Evolutionary conservation across 306 rosid species (phyloP).

Genomic region (Corylus heterophylla): DNA sequence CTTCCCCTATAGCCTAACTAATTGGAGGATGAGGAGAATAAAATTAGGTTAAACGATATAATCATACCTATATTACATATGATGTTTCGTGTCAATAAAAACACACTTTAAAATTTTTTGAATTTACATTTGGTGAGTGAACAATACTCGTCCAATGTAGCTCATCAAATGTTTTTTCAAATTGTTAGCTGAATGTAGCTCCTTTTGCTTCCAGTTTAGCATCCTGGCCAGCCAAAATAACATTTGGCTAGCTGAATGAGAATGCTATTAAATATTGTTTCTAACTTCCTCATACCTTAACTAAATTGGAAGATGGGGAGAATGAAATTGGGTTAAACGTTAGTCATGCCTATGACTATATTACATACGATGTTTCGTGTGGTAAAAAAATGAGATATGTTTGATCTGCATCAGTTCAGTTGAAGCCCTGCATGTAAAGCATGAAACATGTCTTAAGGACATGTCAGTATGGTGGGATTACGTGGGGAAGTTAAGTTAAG

Average conservation of each 20-base stretch:
- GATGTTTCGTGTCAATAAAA: not conserved
- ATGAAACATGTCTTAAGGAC: slow-evolving; percentile 27
- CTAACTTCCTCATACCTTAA: too few species aligned
- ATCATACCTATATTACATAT: not conserved
- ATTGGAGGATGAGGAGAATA: not conserved
- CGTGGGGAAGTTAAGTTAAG: slow-evolving; percentile 37
- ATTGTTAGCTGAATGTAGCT: too few species aligned
- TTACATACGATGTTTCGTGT: not conserved
- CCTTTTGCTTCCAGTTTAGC: too few species aligned
- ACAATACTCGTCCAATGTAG: too few species aligned
- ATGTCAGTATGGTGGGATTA: slow-evolving; percentile 44
- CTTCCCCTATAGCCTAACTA: not conserved
- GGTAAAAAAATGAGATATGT: not conserved
- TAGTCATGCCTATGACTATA: not conserved
- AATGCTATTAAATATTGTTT: too few species aligned
- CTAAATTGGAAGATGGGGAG: not conserved
- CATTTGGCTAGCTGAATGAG: too few species aligned
- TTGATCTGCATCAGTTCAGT: slow-evolving; percentile 22
- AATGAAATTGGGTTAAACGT: not conserved
- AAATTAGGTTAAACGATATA: not conserved
- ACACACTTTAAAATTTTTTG: not conserved
- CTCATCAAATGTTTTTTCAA: too few species aligned
- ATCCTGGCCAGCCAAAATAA: too few species aligned
- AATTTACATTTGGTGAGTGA: too few species aligned
- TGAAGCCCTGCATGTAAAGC: slow-evolving; percentile 8